These are phyloP conservation scores for Fremontodendron californicum DNA, from an alignment of 345 rosid species.

Conservation along the genomic window DNA sequence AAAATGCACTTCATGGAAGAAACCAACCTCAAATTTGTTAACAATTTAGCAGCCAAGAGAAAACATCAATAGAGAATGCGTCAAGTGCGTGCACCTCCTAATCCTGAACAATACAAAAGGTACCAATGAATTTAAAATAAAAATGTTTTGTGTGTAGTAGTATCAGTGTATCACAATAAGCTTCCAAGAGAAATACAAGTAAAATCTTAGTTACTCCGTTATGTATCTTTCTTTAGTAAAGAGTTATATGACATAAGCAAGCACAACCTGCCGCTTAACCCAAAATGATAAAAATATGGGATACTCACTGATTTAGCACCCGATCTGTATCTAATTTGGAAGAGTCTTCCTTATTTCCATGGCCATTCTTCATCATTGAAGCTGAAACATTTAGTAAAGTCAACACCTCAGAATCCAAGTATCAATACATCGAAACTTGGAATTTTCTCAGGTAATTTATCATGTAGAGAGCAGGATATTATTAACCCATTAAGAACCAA, in stretches of 20 bases:
- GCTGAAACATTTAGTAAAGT: conserved; percentile 1
- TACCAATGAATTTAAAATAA: not conserved
- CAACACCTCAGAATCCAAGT: conserved; percentile 6
- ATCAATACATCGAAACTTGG: not conserved
- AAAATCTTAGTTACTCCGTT: not conserved
- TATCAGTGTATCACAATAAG: not conserved
- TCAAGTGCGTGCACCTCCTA: not conserved
- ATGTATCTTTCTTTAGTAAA: not conserved
- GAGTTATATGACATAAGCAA: not conserved
- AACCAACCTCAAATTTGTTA: not conserved
- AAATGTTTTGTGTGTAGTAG: not conserved
- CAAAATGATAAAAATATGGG: not conserved
- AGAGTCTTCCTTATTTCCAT: conserved; percentile 1
- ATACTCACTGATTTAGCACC: conserved; percentile 14
- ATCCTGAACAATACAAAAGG: not conserved
- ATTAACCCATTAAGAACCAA: not conserved
- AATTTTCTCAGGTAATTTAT: not conserved
- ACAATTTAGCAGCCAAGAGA: not conserved
- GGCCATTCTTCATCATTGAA: conserved; percentile 10
- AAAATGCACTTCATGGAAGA: not conserved
- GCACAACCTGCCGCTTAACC: not conserved
- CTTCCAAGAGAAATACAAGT: not conserved
- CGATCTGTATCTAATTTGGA: not conserved
- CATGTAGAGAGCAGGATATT: not conserved
- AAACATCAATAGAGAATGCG: not conserved